A percentile compares a stretch with the other conserved stretches of the same genome.
phyloP scores from a whole-genome alignment of 306 rosid species.

The Trichosanthes cucumerina region DNA sequence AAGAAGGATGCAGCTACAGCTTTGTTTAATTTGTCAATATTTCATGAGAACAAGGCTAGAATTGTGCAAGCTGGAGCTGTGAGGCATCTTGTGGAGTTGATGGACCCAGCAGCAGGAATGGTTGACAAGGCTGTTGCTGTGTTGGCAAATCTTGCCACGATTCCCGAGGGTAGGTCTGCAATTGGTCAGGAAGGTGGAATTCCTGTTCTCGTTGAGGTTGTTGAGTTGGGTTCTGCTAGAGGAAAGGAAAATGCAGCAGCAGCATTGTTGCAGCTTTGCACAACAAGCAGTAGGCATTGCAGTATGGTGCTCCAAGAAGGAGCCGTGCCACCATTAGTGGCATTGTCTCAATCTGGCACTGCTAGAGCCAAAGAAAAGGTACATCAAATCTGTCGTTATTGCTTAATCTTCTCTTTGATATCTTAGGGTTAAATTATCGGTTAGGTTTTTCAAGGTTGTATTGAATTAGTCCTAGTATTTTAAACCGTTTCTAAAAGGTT shows the following conservation, averaged over 20 bases:
- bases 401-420: not conserved
- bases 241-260: conserved; percentile 99
- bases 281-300: conserved; percentile 41
- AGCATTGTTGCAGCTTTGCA: conserved; percentile 90
- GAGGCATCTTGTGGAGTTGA: conserved; percentile 85
- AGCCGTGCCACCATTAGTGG: conserved; percentile 96
- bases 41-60: conserved; percentile 81
- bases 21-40: conserved; percentile 87
- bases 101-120: conserved; percentile 99
- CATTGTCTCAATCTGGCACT: conserved; percentile 94
- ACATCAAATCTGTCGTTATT: not conserved
- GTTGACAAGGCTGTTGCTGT: conserved; percentile 99
- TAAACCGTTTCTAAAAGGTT: not conserved
- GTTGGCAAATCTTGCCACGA: conserved; percentile 88
- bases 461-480: not conserved
- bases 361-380: conserved; percentile 99
- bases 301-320: conserved; percentile 91
- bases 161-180: conserved; percentile 81
- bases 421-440: not conserved
- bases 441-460: not conserved
- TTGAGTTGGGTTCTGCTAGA: conserved; percentile 91
- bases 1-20: conserved; percentile 99
- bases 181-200: conserved; percentile 87
- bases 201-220: conserved; percentile 91
- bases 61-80: conserved; percentile 97